A percentile compares a stretch with the other conserved stretches of the same genome.
Conservation (phyloP, 192 early-diverging fungal species). For the Diversispora epigaea region DNA sequence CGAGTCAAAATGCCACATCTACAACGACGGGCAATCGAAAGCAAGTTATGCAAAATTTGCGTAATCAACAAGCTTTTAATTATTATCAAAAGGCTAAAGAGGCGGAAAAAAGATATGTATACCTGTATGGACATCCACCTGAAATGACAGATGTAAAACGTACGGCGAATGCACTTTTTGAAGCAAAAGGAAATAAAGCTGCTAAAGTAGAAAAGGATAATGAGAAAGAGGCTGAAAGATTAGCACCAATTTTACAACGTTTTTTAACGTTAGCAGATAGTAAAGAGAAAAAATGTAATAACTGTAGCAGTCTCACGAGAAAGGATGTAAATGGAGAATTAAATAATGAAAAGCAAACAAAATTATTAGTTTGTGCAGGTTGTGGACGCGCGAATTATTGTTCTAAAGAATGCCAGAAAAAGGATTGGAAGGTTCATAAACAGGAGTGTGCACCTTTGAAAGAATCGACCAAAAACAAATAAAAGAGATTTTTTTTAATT, state of each 20-base stretch:
- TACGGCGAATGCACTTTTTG: slow-evolving; percentile 43
- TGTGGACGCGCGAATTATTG: slow-evolving; percentile 59
- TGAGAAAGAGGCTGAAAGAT: slow-evolving; percentile 19
- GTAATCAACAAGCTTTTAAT: slow-evolving; percentile 44
- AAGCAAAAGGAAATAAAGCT: slow-evolving; percentile 11
- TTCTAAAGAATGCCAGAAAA: slow-evolving; percentile 58
- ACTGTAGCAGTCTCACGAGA: slow-evolving; percentile 37
- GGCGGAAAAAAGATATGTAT: slow-evolving; percentile 53
- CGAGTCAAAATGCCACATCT: slow-evolving; percentile 35
- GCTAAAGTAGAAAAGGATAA: slow-evolving; percentile 22
- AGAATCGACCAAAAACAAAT: neutral
- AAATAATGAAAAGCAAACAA: slow-evolving; percentile 32
- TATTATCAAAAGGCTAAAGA: slow-evolving; percentile 55
- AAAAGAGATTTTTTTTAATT: neutral
- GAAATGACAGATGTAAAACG: slow-evolving; percentile 55
- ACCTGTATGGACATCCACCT: slow-evolving; percentile 50
- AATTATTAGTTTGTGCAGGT: slow-evolving; percentile 51
- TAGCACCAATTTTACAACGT: slow-evolving; percentile 27
- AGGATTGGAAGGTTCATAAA: slow-evolving; percentile 58
- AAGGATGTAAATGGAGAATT: slow-evolving; percentile 20
- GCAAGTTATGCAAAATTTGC: slow-evolving; percentile 39
- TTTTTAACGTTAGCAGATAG: slow-evolving; percentile 30
- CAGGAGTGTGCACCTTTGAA: slow-evolving; percentile 36
- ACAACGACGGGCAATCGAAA: slow-evolving; percentile 45
- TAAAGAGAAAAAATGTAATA: slow-evolving; percentile 35